phyloP scores from a whole-genome alignment of 179 eudicot species.

The Silene vulgaris region DNA sequence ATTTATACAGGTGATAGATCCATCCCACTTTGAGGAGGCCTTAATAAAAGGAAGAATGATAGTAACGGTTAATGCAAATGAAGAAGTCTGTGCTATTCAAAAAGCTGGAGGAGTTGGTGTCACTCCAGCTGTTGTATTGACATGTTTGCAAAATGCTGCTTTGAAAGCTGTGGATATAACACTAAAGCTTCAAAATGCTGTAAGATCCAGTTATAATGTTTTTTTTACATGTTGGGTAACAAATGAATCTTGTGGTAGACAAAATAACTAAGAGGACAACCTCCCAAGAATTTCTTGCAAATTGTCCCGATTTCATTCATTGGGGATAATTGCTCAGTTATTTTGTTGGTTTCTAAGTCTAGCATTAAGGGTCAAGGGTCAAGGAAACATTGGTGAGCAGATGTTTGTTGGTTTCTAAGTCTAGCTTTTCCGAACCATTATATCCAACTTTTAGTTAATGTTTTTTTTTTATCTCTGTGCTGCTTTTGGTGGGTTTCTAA shows the following conservation, averaged over 20 bases:
- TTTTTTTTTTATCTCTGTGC: neutral
- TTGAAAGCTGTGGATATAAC: slow-evolving; percentile 77
- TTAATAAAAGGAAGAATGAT: slow-evolving; percentile 76
- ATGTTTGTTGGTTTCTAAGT: neutral
- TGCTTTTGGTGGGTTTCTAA: slow-evolving; percentile 10
- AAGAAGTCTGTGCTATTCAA: slow-evolving; percentile 84
- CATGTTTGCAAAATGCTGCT: slow-evolving; percentile 70
- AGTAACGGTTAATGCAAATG: slow-evolving; percentile 61
- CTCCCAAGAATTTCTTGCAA: neutral
- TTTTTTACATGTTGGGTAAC: neutral
- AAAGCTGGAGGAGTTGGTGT: slow-evolving; percentile 85
- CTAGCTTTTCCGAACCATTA: neutral
- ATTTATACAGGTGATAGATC: slow-evolving; percentile 61
- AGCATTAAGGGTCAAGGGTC: too few species aligned
- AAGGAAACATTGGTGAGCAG: too few species aligned
- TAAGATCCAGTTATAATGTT: slow-evolving; percentile 33
- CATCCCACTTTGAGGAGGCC: slow-evolving; percentile 73
- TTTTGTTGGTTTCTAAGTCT: neutral
- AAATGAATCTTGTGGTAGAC: neutral
- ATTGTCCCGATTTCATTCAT: neutral
- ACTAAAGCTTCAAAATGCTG: slow-evolving; percentile 54
- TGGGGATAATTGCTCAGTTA: too few species aligned
- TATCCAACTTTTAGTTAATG: neutral
- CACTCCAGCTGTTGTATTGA: slow-evolving; percentile 54
- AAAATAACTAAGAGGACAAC: neutral